Conservation (phyloP, 352 stramenopile genomes). For the Phytophthora macrochlamydospora region DNA sequence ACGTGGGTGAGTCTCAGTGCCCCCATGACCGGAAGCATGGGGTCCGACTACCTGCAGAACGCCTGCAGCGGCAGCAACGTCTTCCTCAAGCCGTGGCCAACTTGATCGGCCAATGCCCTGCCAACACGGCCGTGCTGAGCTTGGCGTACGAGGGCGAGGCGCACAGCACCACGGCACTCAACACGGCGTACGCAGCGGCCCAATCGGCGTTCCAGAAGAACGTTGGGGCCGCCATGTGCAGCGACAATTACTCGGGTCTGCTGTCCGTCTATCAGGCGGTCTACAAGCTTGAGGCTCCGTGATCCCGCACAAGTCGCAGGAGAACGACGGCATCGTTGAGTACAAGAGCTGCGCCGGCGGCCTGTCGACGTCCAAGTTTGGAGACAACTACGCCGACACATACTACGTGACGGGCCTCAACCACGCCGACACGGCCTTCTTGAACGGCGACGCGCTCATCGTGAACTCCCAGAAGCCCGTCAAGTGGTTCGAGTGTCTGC, state of each 20-base stretch:
- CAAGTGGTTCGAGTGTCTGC: conserved; percentile 51
- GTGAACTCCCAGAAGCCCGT: conserved; percentile 39
- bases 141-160: conserved; percentile 35
- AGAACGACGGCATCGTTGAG: conserved; percentile 47
- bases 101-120: conserved; percentile 39
- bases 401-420: conserved; percentile 52
- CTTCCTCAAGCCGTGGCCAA: conserved; percentile 34
- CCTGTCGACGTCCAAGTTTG: conserved; percentile 36
- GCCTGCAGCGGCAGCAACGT: conserved; percentile 30
- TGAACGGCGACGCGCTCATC: conserved; percentile 37
- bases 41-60: conserved; percentile 40
- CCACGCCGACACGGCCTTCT: conserved; percentile 46
- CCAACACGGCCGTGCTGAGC: conserved; percentile 17
- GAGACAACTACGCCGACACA: conserved; percentile 26
- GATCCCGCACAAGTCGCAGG: conserved; percentile 37
- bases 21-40: conserved; percentile 45
- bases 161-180: conserved; percentile 21
- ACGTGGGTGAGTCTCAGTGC: conserved; percentile 45
- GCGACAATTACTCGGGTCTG: conserved; percentile 40
- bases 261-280: conserved; percentile 26
- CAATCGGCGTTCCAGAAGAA: conserved; percentile 33
- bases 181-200: conserved; percentile 30
- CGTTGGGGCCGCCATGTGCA: conserved; percentile 42
- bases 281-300: conserved; percentile 27
- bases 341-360: conserved; percentile 47